Conservation (phyloP, 805 yeast genomes). For the Blastobotrys muscicola region DNA sequence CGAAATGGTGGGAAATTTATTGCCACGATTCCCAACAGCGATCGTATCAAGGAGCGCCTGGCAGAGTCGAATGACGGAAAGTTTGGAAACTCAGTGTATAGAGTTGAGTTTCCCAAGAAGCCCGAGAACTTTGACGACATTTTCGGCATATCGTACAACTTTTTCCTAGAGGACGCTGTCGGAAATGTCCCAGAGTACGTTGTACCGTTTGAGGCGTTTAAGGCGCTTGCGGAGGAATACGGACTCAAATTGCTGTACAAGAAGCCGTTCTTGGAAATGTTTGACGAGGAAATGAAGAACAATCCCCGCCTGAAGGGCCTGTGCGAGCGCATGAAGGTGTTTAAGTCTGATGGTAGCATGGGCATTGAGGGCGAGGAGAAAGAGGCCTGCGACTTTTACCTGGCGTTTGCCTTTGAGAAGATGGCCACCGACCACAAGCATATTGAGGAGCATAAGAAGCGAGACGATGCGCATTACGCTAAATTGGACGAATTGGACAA, state of each 20-base stretch:
- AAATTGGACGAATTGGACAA: neutral
- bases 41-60: constrained; percentile 44
- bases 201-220: constrained; percentile 83
- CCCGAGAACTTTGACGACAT: constrained; percentile 73
- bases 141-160: constrained; percentile 77
- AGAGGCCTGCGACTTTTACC: constrained; percentile 78
- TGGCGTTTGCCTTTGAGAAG: constrained; percentile 66
- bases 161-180: constrained; percentile 82
- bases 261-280: constrained; percentile 73
- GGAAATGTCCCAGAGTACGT: constrained; percentile 95
- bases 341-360: constrained; percentile 65
- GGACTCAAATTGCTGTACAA: constrained; percentile 63
- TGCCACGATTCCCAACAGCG: constrained; percentile 92
- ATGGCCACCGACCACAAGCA: constrained; percentile 1
- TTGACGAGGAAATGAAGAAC: constrained; percentile 62
- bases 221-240: constrained; percentile 76
- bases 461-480: constrained; percentile 1
- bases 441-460: neutral
- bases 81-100: constrained; percentile 83
- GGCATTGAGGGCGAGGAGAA: constrained; percentile 87
- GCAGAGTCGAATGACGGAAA: constrained; percentile 10
- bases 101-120: constrained; percentile 67
- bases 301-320: constrained; percentile 14
- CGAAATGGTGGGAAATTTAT: constrained; percentile 78
- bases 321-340: constrained; percentile 35